phyloP scores from a whole-genome alignment of 768 basidiomycete genomes.

The Clitopilus hobsonii region DNA sequence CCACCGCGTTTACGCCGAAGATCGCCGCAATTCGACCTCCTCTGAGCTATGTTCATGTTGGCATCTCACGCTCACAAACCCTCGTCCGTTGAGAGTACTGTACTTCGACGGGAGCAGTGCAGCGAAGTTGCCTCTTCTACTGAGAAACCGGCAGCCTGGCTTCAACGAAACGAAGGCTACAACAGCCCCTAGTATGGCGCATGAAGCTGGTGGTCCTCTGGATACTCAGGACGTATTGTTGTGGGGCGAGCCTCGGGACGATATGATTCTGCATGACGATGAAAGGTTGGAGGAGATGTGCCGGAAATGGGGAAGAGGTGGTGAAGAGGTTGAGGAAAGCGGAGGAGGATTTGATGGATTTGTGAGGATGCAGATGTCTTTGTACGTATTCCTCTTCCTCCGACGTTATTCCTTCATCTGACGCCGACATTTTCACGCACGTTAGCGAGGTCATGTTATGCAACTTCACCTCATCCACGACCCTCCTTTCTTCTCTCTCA shows the following conservation, averaged over 20 bases:
- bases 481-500: constrained; percentile 34
- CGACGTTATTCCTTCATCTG: not conserved
- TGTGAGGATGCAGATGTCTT: constrained; percentile 46
- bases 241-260: constrained; percentile 31
- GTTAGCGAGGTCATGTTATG: constrained; percentile 45
- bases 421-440: not conserved
- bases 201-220: constrained; percentile 16
- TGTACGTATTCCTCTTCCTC: constrained; percentile 25
- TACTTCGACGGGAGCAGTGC: constrained; percentile 53
- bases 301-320: constrained; percentile 32
- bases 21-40: not conserved
- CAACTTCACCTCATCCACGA: constrained; percentile 36
- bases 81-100: constrained; percentile 36
- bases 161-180: not conserved
- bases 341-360: constrained; percentile 35
- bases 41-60: constrained; percentile 18
- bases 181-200: not conserved
- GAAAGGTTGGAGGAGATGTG: constrained; percentile 34
- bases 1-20: no score
- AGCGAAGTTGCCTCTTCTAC: constrained; percentile 20
- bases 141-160: not conserved
- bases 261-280: constrained; percentile 22
- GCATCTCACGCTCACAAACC: constrained; percentile 33
- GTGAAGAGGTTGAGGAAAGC: constrained; percentile 3
- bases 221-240: constrained; percentile 43